phyloP scores from a whole-genome alignment of 2,329 filamentous ascomycete species.

The Microcera coccophila region DNA sequence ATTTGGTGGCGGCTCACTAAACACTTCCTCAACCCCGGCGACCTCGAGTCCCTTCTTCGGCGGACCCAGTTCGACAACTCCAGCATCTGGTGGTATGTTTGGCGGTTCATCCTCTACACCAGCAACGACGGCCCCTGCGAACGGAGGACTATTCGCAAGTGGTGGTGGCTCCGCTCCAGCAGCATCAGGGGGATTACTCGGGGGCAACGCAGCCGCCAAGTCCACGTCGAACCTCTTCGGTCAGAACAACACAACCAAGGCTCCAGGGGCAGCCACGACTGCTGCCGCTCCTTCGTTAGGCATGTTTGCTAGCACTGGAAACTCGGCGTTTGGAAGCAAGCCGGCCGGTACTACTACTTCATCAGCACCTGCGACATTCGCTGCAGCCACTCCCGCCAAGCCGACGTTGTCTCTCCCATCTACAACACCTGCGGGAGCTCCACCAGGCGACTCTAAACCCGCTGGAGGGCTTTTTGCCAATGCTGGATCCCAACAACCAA shows the following conservation, averaged over 20 bases:
- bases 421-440: conserved; percentile 55
- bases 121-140: conserved; percentile 20
- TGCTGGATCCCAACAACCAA: conserved; percentile 14
- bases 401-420: conserved; percentile 46
- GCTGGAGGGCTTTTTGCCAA: conserved; percentile 23
- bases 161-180: conserved; percentile 25
- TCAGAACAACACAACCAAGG: conserved; percentile 24
- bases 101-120: conserved; percentile 23
- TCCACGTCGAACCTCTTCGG: conserved; percentile 26
- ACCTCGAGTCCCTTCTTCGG: conserved; percentile 22
- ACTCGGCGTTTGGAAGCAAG: conserved; percentile 19
- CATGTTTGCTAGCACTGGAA: conserved; percentile 29
- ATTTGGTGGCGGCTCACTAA: conserved; percentile 26
- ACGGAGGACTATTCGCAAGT: conserved; percentile 26
- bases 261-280: conserved; percentile 18
- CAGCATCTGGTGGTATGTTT: conserved; percentile 14
- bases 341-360: conserved; percentile 16
- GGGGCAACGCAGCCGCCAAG: conserved; percentile 18
- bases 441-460: conserved; percentile 38
- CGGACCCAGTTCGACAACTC: conserved; percentile 18
- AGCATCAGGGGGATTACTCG: conserved; percentile 24
- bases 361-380: conserved; percentile 25
- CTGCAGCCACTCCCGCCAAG: conserved; percentile 41
- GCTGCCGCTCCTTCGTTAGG: conserved; percentile 27
- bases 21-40: conserved; percentile 17